Evolutionary conservation across 805 yeast genomes (phyloP), one percentile per base, ranked within the genome.

Genomic region (Barnettozyma populi): DNA sequence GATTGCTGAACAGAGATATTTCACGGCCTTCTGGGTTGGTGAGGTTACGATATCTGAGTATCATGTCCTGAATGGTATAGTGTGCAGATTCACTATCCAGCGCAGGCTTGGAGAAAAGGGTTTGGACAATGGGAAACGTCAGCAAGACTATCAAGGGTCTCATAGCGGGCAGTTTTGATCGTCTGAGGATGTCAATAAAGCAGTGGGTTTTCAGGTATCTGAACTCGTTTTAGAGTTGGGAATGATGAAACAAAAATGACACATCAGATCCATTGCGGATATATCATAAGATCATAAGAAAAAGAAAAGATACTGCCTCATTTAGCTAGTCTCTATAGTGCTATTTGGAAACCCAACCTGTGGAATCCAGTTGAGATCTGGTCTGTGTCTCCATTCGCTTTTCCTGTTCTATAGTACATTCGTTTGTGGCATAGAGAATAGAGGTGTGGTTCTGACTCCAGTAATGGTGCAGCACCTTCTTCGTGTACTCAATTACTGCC

Each of bases 51-150:
- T 53, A 55, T 3, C 53, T 44, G 7, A 35, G 29, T 2, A 59
- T 43, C 37, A 60, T 53, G 36, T 60, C 62, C 7, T 48, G 41
- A 40, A 59, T 49, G 11, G 52, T 44, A 45, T 57, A 57, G 18
- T 41, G 41, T 18, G 20, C 31, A 1, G 46, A 14, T 19, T 46
- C 49, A 16, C 37, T 23, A 18, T 45, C 48, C 9, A 39, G 8
- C 31, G n/a, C n/a, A n/a, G 19, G 19, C 8, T 29, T 9, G 23
- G 37, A 36, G 25, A 36, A 34, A 4, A 35, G 37, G 10, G 37
- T 7, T 29, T 29, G 32, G n/a, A 7, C n/a, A 29, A 14, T 13
- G 16, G 41, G 36, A 41, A 41, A 29, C 18, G 21, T 16, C 36
- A 20, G 24, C 16, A 29, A 14, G 7, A 34, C 9, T 4, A 36